Percentiles rank a stretch among this genome's conserved stretches.
phyloP scores from a whole-genome alignment of 495 filamentous ascomycete genomes.

The Lasiosphaeris hirsuta region DNA sequence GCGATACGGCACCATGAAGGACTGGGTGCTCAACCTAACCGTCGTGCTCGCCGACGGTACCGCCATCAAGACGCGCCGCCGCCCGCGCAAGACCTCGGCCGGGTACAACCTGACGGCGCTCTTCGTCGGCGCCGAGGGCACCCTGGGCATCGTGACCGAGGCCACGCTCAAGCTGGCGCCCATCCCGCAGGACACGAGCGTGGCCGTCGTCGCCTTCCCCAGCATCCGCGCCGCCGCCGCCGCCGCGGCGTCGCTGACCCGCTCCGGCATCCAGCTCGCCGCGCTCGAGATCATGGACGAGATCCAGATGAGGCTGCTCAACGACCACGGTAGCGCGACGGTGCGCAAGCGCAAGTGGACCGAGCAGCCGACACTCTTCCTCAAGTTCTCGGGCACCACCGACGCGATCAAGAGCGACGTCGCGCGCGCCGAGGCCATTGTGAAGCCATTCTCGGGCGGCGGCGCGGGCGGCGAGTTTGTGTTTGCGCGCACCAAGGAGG shows the following conservation, averaged over 20 bases:
- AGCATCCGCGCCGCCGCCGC: constrained; percentile 60
- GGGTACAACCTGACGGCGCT: constrained; percentile 80
- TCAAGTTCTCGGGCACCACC: constrained; percentile 49
- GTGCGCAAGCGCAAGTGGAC: constrained; percentile 51
- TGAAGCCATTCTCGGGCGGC: constrained; percentile 36
- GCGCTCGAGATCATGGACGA: constrained; percentile 73
- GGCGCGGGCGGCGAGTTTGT: constrained; percentile 37
- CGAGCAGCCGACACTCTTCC: constrained; percentile 65
- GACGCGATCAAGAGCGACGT: constrained; percentile 39
- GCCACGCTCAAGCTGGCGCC: constrained; percentile 67
- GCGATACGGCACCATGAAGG: constrained; percentile 79
- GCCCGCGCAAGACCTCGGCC: constrained; percentile 70
- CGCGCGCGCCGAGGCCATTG: constrained; percentile 35
- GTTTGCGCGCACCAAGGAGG: constrained; percentile 56
- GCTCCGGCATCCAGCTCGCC: constrained; percentile 62
- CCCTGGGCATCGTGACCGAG: constrained; percentile 85
- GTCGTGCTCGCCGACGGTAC: constrained; percentile 75
- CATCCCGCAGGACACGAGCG: constrained; percentile 59
- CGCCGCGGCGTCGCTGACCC: constrained; percentile 61
- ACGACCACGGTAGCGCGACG: constrained; percentile 57
- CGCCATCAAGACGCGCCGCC: constrained; percentile 67
- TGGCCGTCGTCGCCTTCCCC: constrained; percentile 63
- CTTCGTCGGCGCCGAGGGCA: constrained; percentile 92
- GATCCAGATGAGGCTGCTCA: constrained; percentile 69
- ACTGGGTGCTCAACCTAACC: constrained; percentile 77